Evolutionary conservation across 148 eudicot species (phyloP), one percentile per base, ranked within the genome.

Genomic region (Cornus kousa): DNA sequence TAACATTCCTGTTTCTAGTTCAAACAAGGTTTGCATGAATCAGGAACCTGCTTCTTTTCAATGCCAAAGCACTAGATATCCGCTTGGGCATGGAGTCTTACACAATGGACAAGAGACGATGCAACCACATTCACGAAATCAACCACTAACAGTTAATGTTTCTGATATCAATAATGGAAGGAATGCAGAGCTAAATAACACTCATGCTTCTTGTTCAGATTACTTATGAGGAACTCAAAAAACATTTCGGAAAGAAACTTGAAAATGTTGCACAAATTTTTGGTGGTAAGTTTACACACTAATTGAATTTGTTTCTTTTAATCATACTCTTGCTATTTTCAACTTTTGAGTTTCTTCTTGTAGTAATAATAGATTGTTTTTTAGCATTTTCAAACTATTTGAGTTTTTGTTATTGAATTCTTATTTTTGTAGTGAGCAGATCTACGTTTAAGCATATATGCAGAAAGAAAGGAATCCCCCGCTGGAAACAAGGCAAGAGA

Each of bases 161-260:
- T 50, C 1, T 68, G 53, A 57, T 13, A 3, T 57, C 14, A 16
- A 33, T 7, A 70, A 70, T 35, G 72, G 17, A 70, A 70, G 72
- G 48, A 5, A n/a, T 33, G 72, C 23, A 16, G 48, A 17, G 37
- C 37, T 2, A 33, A 33, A 5, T 12, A 20, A 17, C 22, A 37
- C 3, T 12, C 22, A 23, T 5, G 39, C 37, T 33, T 2, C 50
- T 33, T 11, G 17, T 14, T 39, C 59, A 46, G 13, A 24, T 70
- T 43, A 46, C 11, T 4, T 33, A 19, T 35, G 50, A 57, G n/a
- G 53, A 23, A 50, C 67, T 78, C 5, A 28, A 76, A 43, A 9
- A 43, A 9, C 53, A 76, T 46, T 76, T 65, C 23, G 80, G 67
- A 24, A 77, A 50, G 35, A 68, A 23, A 31, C 67, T 68, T 55